A percentile compares a stretch with the other conserved stretches of the same genome.
phyloP scores from a whole-genome alignment of 1,284 basidiomycete genomes.

The Blastosporella zonata region DNA sequence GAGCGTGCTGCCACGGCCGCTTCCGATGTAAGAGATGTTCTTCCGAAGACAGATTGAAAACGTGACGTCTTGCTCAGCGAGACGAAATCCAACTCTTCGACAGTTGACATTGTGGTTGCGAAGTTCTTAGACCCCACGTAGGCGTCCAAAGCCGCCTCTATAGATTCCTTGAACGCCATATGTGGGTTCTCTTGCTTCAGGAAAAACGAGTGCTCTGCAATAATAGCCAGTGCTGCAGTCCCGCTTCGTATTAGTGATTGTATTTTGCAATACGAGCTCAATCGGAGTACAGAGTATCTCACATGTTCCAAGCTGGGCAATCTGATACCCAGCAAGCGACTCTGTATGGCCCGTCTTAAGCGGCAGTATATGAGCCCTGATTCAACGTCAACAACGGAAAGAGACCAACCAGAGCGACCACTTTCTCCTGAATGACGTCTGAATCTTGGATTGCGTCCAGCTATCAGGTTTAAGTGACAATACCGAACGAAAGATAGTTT shows the following conservation, averaged over 20 bases:
- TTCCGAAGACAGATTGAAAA: not conserved
- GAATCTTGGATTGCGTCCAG: not conserved
- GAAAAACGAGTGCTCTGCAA: slow-evolving; percentile 17
- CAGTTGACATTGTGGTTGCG: not conserved
- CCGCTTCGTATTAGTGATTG: not conserved
- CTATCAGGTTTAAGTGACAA: not conserved
- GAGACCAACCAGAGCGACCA: not conserved
- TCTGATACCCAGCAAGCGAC: slow-evolving; percentile 1
- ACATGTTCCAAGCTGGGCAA: slow-evolving; percentile 2
- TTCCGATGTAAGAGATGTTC: not conserved
- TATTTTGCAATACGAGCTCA: too few relatives aligned
- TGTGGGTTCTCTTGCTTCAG: slow-evolving; percentile 9
- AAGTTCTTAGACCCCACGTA: slow-evolving; percentile 6
- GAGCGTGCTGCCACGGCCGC: not conserved
- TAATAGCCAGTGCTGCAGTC: slow-evolving; percentile 11
- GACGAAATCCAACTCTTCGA: slow-evolving; percentile 2
- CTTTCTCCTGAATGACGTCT: not conserved
- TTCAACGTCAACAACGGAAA: not conserved
- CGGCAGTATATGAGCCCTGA: not conserved
- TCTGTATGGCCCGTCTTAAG: not conserved
- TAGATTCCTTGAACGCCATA: slow-evolving; percentile 12
- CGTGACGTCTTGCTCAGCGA: not conserved
- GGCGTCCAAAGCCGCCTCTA: slow-evolving; percentile 7
- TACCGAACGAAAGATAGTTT: not conserved
- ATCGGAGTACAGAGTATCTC: not conserved